Evolutionary conservation across 2,329 filamentous ascomycete genomes (phyloP).

Genomic region (Fusarium solani-melongenae): DNA sequence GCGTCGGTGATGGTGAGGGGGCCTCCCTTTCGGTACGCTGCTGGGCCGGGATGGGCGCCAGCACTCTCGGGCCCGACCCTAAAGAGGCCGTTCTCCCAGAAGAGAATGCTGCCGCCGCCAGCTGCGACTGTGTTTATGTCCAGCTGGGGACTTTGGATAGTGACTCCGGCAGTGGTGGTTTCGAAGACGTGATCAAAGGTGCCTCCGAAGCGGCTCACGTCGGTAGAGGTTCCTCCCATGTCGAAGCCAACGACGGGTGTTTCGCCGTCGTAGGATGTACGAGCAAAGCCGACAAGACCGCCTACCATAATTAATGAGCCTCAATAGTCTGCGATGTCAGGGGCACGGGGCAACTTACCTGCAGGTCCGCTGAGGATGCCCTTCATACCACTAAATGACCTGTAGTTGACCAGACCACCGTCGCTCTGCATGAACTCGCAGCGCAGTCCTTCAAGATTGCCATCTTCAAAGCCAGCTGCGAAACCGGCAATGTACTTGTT

Average conservation of each 20-base stretch:
- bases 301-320: neutral
- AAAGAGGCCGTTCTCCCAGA: constrained; percentile 76
- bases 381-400: constrained; percentile 36
- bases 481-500: constrained; percentile 49
- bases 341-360: constrained; percentile 15
- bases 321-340: rapidly evolving
- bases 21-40: constrained; percentile 76
- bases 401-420: constrained; percentile 40
- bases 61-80: constrained; percentile 78
- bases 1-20: constrained; percentile 79
- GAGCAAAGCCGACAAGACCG: constrained; percentile 21
- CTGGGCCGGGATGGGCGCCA: constrained; percentile 76
- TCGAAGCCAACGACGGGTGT: constrained; percentile 41
- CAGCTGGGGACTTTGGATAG: constrained; percentile 76
- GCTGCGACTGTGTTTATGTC: constrained; percentile 77
- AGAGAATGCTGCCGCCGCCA: constrained; percentile 64
- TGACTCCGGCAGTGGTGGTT: constrained; percentile 75
- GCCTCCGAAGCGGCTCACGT: constrained; percentile 77
- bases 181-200: constrained; percentile 80
- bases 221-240: constrained; percentile 72
- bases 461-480: constrained; percentile 27
- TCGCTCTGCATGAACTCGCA: constrained; percentile 39
- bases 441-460: constrained; percentile 20
- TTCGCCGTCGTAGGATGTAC: constrained; percentile 26
- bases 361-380: constrained; percentile 39